Evolutionary conservation across 2,329 filamentous ascomycete genomes (phyloP), one percentile per base, ranked within the genome.

Genomic region (Pseudocercospora fijiensis): DNA sequence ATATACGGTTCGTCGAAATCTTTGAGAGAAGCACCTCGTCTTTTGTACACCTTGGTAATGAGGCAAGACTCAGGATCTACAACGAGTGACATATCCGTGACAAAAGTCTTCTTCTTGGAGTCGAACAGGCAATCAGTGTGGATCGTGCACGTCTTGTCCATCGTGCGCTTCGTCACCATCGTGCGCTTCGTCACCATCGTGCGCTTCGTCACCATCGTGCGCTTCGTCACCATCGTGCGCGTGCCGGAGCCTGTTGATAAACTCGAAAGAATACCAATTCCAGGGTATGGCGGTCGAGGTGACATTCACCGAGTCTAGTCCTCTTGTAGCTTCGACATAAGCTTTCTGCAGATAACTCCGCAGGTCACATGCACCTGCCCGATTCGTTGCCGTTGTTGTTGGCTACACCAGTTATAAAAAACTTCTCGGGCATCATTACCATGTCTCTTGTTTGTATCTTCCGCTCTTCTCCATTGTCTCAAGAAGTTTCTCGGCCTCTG

Each of bases 371-470:
- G 53, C 27, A 22, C 30, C 53, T 18, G 18, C 53, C 53, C 28
- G 53, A 37, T 56, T 53, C 26, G 26, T 30, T 53, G 49, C 22
- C 26, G 22, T 26, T 26, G 26, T 10, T 53, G 26, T 28, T 52
- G 49, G 49, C 16, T 13, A 24, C 22, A 49, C 20, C 26, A 53
- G 16, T 18, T 16, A n/a, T 11, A 30, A 41, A 30, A 41, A 41
- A 56, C 22, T 20, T 13, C 24, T 56, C 27, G 13, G 53, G 53
- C 27, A 10, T 24, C 27, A 56, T 56, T 28, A 90, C 88, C 88
- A 90, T 4, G 88, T 90, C 76, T 90, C 88, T 72, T 90, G 87
- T 69, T 85, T 85, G 73, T 88, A 90, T 58, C 85, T 76, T 4
- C 86, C 86, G 27, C 73, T 77, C 73, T 84, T 88, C 76, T 89